A percentile compares a stretch with the other conserved stretches of the same genome.
Evolutionary conservation across 2,329 filamentous ascomycete species (phyloP).

Genomic region (Penicillium sp.): DNA sequence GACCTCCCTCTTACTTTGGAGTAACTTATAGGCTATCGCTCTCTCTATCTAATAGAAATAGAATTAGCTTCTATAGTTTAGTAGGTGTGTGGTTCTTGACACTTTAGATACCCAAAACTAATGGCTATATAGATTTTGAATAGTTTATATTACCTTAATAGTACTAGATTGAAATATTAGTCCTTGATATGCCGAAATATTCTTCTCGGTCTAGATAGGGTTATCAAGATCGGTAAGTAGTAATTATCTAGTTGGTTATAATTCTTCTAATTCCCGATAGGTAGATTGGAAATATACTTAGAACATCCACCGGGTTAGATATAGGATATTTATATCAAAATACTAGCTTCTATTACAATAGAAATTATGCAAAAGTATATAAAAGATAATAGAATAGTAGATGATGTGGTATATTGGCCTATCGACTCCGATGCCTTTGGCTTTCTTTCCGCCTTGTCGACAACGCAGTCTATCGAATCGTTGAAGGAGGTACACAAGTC

Average conservation of each 20-base stretch:
- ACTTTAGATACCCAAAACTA: neutral
- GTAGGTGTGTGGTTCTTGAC: slow-evolving; percentile 8
- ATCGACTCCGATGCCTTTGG: slow-evolving; percentile 23
- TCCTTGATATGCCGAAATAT: slow-evolving; percentile 26
- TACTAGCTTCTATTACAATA: slow-evolving; percentile 26
- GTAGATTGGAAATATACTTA: slow-evolving; percentile 15
- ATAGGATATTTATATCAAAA: slow-evolving; percentile 14
- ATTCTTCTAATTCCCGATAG: slow-evolving; percentile 13
- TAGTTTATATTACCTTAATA: slow-evolving; percentile 16
- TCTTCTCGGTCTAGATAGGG: slow-evolving; percentile 21
- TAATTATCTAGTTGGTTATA: neutral
- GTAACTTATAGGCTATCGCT: slow-evolving; percentile 10
- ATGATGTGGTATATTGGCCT: slow-evolving; percentile 30
- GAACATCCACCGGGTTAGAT: slow-evolving; percentile 4
- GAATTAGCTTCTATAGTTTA: slow-evolving; percentile 14
- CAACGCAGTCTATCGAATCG: slow-evolving; percentile 21
- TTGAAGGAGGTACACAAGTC: slow-evolving; percentile 23
- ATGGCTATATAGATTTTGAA: slow-evolving; percentile 18
- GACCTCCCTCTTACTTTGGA: slow-evolving; percentile 17
- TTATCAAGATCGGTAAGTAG: neutral
- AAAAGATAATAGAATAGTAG: slow-evolving; percentile 30
- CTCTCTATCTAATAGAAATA: slow-evolving; percentile 13
- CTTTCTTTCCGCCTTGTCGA: slow-evolving; percentile 31
- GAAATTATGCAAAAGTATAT: slow-evolving; percentile 34
- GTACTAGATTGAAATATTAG: slow-evolving; percentile 17